Evolutionary conservation across 768 basidiomycete genomes (phyloP).

Genomic region (Rhodosporidiobolus sp.): DNA sequence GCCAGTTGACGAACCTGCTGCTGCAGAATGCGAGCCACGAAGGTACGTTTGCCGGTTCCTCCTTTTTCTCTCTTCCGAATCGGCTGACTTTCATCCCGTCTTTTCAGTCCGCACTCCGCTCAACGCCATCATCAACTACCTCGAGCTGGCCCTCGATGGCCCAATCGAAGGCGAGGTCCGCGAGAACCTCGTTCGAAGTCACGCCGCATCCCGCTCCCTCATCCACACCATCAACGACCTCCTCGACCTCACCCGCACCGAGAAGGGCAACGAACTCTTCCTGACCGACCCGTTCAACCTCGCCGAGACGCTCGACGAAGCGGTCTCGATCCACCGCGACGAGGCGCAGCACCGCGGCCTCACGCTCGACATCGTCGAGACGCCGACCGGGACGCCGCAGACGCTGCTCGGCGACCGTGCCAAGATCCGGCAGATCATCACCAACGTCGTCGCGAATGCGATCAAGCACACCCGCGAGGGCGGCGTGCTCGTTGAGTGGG

Average conservation of each 20-base stretch:
- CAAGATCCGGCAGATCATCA: constrained; percentile 69
- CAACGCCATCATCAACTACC: constrained; percentile 81
- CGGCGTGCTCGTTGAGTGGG: constrained; percentile 62
- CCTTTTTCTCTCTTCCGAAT: constrained; percentile 2
- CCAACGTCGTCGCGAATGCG: constrained; percentile 73
- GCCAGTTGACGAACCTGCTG: constrained; percentile 68
- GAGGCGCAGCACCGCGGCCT: constrained; percentile 66
- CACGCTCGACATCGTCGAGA: constrained; percentile 57
- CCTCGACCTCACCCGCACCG: constrained; percentile 71
- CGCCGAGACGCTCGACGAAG: constrained; percentile 60
- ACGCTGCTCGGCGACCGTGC: constrained; percentile 63
- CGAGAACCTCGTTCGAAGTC: constrained; percentile 67
- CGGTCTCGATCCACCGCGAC: constrained; percentile 60
- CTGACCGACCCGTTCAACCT: constrained; percentile 76
- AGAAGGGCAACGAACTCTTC: constrained; percentile 69
- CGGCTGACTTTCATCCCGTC: too few relatives aligned
- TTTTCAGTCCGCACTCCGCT: constrained; percentile 65
- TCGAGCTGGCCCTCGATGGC: constrained; percentile 76
- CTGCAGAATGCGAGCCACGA: constrained; percentile 80
- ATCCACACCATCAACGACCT: constrained; percentile 81
- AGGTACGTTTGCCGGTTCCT: constrained; percentile 55
- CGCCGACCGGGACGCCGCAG: constrained; percentile 57
- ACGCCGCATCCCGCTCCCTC: constrained; percentile 72
- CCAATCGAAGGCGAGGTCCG: constrained; percentile 68
- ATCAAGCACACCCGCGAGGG: constrained; percentile 69